These are phyloP conservation scores for Akebia trifoliata DNA, from an alignment of 164 flowering plant species.

Conservation along the genomic window DNA sequence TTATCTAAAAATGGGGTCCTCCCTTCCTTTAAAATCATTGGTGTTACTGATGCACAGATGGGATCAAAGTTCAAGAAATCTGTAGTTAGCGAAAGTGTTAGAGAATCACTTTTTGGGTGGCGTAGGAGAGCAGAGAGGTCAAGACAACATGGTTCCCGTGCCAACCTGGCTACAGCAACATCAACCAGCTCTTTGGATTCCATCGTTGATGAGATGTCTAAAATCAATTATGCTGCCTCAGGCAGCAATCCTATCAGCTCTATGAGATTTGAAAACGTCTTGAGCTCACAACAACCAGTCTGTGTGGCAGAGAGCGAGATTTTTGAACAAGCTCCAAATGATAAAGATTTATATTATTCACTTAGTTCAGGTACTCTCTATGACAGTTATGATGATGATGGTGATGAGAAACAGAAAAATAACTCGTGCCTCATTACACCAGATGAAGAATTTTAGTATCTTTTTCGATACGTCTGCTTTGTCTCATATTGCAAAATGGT, in stretches of 20 bases:
- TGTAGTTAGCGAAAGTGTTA: conserved; percentile 52
- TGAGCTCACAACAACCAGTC: conserved; percentile 1
- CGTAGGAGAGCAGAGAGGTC: conserved; percentile 40
- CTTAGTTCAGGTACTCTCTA: conserved; percentile 10
- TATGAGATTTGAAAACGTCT: not conserved
- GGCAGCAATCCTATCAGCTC: conserved; percentile 9
- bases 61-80: conserved; percentile 73
- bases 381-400: conserved; percentile 4
- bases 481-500: too few species aligned
- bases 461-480: not conserved
- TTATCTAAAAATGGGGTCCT: not conserved
- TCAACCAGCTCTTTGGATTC: conserved; percentile 31
- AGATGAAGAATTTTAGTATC: not conserved
- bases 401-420: not conserved
- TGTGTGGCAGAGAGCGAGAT: conserved; percentile 1
- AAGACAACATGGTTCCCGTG: conserved; percentile 14
- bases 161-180: conserved; percentile 17
- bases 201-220: conserved; percentile 15
- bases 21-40: not conserved
- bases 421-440: not conserved
- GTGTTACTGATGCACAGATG: conserved; percentile 47
- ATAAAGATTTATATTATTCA: not conserved
- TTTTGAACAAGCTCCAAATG: conserved; percentile 9
- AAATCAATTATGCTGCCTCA: not conserved
- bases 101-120: conserved; percentile 68